phyloP scores from a whole-genome alignment of 1,284 basidiomycete species.

The Apiotrichum sp. region DNA sequence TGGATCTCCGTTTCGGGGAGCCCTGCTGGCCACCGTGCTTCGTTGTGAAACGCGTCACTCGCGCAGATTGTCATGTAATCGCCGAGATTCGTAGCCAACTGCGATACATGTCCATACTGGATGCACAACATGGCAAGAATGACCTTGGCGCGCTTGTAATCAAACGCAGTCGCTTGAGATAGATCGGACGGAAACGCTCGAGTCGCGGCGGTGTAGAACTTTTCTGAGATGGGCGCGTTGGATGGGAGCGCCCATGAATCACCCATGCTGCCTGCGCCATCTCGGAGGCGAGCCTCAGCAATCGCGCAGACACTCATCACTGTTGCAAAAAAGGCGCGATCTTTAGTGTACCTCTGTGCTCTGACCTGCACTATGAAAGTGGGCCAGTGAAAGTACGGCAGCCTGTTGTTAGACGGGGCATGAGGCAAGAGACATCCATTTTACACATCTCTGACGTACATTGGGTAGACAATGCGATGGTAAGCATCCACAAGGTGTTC shows the following conservation, averaged over 20 bases:
- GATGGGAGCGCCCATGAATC: slow-evolving; percentile 2
- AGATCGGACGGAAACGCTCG: slow-evolving; percentile 23
- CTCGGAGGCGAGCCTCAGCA: slow-evolving; percentile 35
- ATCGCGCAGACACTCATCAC: slow-evolving; percentile 41
- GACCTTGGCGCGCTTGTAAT: slow-evolving; percentile 31
- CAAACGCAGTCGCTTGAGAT: slow-evolving; percentile 20
- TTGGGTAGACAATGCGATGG: slow-evolving; percentile 35
- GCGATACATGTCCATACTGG: slow-evolving; percentile 31
- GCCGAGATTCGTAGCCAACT: slow-evolving; percentile 29
- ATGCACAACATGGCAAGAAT: slow-evolving; percentile 33
- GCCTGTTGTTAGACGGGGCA: slow-evolving; percentile 12
- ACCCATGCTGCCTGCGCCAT: slow-evolving; percentile 25
- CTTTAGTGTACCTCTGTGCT: slow-evolving; percentile 24
- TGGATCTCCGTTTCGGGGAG: slow-evolving; percentile 34
- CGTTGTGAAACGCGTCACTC: slow-evolving; percentile 38
- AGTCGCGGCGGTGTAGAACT: slow-evolving; percentile 25
- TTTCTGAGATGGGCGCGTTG: slow-evolving; percentile 19
- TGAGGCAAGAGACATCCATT: background rate
- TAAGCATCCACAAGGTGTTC: slow-evolving; percentile 27
- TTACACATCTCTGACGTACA: slow-evolving; percentile 20
- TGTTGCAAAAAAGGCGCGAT: slow-evolving; percentile 32
- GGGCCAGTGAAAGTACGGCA: slow-evolving; percentile 44
- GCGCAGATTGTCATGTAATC: slow-evolving; percentile 37
- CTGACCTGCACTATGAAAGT: slow-evolving; percentile 28
- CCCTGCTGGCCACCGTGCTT: slow-evolving; percentile 34